Conservation (phyloP, 495 filamentous ascomycete genomes). For the Tuber brumale region DNA sequence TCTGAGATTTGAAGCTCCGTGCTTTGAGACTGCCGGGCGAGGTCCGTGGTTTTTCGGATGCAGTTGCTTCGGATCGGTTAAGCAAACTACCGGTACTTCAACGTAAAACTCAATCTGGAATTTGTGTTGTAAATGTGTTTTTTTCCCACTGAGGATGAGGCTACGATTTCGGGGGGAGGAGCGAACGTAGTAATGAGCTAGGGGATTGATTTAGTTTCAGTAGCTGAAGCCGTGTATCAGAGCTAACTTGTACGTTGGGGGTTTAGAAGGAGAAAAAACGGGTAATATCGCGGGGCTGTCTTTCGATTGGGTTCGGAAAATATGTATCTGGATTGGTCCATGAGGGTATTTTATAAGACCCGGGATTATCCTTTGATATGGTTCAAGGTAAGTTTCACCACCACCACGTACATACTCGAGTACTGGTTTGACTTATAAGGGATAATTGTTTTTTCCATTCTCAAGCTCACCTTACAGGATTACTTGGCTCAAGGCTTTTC, state of each 20-base stretch:
- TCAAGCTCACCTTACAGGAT: neutral
- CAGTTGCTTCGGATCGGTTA: neutral
- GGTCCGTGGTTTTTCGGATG: constrained; percentile 2
- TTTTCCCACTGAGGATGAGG: neutral
- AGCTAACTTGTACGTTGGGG: neutral
- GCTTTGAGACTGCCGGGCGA: neutral
- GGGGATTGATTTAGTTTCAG: neutral
- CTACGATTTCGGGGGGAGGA: neutral
- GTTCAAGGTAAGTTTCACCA: neutral
- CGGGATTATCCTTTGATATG: neutral
- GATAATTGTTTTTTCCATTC: constrained; percentile 4
- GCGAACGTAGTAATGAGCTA: neutral
- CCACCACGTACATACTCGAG: neutral
- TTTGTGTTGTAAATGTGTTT: neutral
- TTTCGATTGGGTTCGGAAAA: neutral
- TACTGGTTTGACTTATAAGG: neutral
- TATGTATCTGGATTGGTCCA: neutral
- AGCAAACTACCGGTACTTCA: neutral
- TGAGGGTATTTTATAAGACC: neutral
- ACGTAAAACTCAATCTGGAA: neutral
- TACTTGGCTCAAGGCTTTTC: neutral
- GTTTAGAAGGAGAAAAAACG: neutral
- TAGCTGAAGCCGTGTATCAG: neutral
- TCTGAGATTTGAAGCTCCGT: neutral
- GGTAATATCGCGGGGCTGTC: neutral